Base-by-base conservation (phyloP, 306 rosid species). In the Trifolium dubium region DNA sequence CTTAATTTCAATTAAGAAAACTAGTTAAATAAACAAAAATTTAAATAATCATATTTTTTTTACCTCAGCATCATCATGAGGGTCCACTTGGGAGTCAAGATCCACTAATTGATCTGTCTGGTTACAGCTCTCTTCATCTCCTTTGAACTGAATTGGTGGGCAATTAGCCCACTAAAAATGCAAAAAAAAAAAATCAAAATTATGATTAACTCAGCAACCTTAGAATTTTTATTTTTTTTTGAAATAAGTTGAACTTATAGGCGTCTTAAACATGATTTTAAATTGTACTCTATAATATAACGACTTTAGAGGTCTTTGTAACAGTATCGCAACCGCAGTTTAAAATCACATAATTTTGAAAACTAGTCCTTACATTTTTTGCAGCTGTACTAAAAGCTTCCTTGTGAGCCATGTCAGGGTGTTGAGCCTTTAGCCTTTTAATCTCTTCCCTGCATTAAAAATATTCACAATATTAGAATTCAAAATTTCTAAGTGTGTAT, bases 331-430 rank as follows among this genome's bases (percentile, higher is more conserved):
- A 15, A 15, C 15, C 15, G 14, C 7, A 13, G 5, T 30, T 30
- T 60, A 31, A 30, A 60, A 60, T 14, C 19, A 49, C 11, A 12
- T 10, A 15, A 23, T 10, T 56, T 13, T 60, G 65, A 41, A 78
- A 60, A 51, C 3, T 53, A 46, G 53, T 19, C 4, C 86, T 58
- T 71, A 89, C 98, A 87, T 93, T 93, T 76, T 91, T 93, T 43
- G 97, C 90, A 78, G 97, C 96, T 8, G 97, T 82, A 55, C 96
- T 91, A 83, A 93, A 93, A 50, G 98, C 97, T 80, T 89, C 94
- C 81, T 93, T 93, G 83, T 93, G 98, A 54, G 92, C 85, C 97
- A 93, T 91, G 62, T 76, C 83, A 59, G 98, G 98, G 64, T 93
- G 82, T 53, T 83, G 89, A 73, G 89, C 82, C 83, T 93, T 93